These are phyloP conservation scores for Aspergillus arachidicola DNA, from an alignment of 2,329 filamentous ascomycete genomes.

Conservation along the genomic window DNA sequence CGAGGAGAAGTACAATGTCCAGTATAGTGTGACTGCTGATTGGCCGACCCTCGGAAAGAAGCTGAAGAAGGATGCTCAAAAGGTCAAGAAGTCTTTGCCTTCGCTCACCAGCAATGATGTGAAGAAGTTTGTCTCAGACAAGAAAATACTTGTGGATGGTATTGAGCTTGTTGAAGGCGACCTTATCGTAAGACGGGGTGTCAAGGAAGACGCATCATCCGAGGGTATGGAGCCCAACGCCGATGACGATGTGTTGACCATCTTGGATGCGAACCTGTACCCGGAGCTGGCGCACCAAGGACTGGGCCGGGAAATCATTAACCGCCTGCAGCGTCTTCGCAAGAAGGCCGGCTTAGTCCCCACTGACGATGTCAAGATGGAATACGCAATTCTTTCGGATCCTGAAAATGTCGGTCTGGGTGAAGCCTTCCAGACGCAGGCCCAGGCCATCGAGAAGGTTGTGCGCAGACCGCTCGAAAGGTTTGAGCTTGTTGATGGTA, in stretches of 20 bases:
- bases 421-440: slow-evolving; percentile 69
- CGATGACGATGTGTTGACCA: slow-evolving; percentile 85
- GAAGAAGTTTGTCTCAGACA: slow-evolving; percentile 72
- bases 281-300: slow-evolving; percentile 87
- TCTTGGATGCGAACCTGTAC: slow-evolving; percentile 81
- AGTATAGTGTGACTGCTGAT: slow-evolving; percentile 86
- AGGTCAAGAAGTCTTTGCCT: slow-evolving; percentile 88
- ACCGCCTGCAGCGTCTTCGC: slow-evolving; percentile 85
- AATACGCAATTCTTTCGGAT: slow-evolving; percentile 80
- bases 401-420: slow-evolving; percentile 74
- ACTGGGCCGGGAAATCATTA: slow-evolving; percentile 86
- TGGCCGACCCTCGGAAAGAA: slow-evolving; percentile 97
- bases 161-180: slow-evolving; percentile 83
- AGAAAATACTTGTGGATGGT: slow-evolving; percentile 79
- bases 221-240: slow-evolving; percentile 83
- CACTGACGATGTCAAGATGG: slow-evolving; percentile 95
- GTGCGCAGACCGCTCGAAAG: slow-evolving; percentile 76
- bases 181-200: slow-evolving; percentile 75
- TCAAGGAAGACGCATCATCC: slow-evolving; percentile 71
- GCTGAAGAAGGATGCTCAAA: slow-evolving; percentile 89
- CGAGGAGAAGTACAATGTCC: slow-evolving; percentile 87
- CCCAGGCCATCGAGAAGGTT: slow-evolving; percentile 71
- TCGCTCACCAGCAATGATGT: slow-evolving; percentile 77
- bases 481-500: slow-evolving; percentile 61
- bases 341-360: slow-evolving; percentile 91